Base-by-base conservation (phyloP, 2,329 filamentous ascomycete species). In the Stemphylium vesicarium region DNA sequence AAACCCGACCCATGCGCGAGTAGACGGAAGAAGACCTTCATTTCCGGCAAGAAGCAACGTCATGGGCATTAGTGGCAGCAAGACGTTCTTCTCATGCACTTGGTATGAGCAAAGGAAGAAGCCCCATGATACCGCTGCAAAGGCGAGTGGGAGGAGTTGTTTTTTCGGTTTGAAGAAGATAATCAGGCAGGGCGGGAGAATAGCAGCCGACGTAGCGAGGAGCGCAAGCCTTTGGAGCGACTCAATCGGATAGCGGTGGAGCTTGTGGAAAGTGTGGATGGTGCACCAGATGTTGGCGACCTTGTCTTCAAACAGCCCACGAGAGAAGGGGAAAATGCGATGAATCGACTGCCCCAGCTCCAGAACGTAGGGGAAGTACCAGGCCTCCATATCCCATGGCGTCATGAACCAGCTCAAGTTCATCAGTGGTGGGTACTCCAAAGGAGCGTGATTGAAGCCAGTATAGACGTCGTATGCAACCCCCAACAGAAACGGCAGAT, bases 61-160 rank as follows among this genome's bases (percentile, higher is more conserved):
- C 90, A 96, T 96, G 0, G 95, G 95, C 73, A 98, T 85, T 41
- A 99, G 81, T 1, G 95, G 96, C 2, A 99, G 84, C 4, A 99
- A 81, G 0, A 96, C 92, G 63, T 93, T 97, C 83, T 99, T 99
- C 79, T 99, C 95, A 69, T 99, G 95, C 0, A 99, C 96, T 73
- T 99, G 95, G 74, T 96, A 99, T 67, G 92, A 96, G 79, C 96
- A 98, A 13, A 99, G 81, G 75, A 98, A 99, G 81, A 99, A 99
- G 0, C 90, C 94, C 95, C 95, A 99, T 2, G 93, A 90, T 0
- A 91, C 92, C 1, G 90, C 84, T 1, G 93, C 89, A 53, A 98
- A 85, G 0, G 91, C 91, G 32, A 91, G 83, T 1, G 92, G 92
- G 12, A 98, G 78, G 4, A 95, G 81, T 37, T 88, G 85, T 65